A percentile compares a stretch with the other conserved stretches of the same genome.
phyloP scores from a whole-genome alignment of 169 alveolate genomes.

The Cyclospora cayetanensis region DNA sequence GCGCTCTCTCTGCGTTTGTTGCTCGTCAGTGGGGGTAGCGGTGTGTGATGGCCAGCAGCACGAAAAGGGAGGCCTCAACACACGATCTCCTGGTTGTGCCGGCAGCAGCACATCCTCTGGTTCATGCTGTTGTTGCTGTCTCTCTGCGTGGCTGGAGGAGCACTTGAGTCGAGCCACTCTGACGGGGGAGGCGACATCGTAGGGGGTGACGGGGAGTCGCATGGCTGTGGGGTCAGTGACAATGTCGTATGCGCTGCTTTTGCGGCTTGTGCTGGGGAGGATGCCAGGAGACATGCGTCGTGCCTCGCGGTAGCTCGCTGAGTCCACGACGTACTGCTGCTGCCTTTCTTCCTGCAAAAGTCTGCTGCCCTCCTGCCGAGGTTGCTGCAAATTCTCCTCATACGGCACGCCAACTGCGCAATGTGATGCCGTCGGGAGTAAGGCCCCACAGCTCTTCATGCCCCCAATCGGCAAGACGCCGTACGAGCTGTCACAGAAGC shows the following conservation, averaged over 20 bases:
- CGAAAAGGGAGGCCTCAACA: too few relatives aligned
- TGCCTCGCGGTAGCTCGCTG: background rate
- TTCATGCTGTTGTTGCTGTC: slow-evolving; percentile 34
- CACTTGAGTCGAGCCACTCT: background rate
- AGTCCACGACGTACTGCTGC: background rate
- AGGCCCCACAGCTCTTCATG: background rate
- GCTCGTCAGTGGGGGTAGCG: too few relatives aligned
- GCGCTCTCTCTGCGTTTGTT: too few relatives aligned
- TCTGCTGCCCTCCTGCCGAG: background rate
- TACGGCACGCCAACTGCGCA: background rate
- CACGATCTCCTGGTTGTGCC: too few relatives aligned
- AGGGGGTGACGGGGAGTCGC: slow-evolving; percentile 20
- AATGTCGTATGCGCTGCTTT: background rate
- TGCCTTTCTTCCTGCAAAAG: background rate
- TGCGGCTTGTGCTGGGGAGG: background rate
- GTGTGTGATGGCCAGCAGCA: too few relatives aligned
- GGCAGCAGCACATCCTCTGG: background rate
- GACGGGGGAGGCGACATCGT: background rate
- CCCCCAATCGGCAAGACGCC: too few relatives aligned
- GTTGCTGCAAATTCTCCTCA: background rate
- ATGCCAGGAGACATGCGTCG: background rate
- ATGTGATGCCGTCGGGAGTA: background rate
- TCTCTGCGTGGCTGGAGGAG: background rate
- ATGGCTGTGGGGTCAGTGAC: background rate
- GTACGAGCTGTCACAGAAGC: background rate